Conservation (phyloP, 2,329 filamentous ascomycete genomes). For the Nemania serpens region DNA sequence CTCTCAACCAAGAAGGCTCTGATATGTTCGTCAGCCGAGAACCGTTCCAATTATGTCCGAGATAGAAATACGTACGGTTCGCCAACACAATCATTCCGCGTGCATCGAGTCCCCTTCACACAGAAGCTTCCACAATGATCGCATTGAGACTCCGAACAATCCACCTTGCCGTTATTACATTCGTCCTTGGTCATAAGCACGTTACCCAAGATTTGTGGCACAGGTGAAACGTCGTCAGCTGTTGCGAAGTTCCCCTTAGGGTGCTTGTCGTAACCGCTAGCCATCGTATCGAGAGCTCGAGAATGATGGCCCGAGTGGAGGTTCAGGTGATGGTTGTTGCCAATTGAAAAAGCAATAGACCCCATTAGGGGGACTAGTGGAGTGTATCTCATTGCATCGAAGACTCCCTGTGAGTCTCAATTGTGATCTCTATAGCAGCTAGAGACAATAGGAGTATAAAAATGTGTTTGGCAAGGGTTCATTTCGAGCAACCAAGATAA, state of each 20-base stretch:
- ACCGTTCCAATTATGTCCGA: not conserved
- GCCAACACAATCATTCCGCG: not conserved
- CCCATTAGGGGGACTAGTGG: not conserved
- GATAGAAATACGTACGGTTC: slow-evolving; percentile 1
- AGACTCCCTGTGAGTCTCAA: not conserved
- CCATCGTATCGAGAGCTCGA: not conserved
- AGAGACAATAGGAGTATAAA: not conserved
- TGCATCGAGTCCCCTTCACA: slow-evolving; percentile 8
- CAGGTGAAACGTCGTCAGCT: not conserved
- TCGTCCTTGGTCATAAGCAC: not conserved
- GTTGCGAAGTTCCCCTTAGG: not conserved
- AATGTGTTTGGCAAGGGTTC: too few relatives aligned
- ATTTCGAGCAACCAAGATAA: too few relatives aligned
- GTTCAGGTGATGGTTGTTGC: not conserved
- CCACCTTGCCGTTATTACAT: slow-evolving; percentile 7
- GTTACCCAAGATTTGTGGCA: too few relatives aligned
- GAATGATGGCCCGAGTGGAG: not conserved
- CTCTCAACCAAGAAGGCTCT: slow-evolving; percentile 3
- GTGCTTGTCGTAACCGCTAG: slow-evolving; percentile 8
- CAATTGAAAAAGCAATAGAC: not conserved
- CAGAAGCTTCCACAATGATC: slow-evolving; percentile 8
- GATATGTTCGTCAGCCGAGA: not conserved
- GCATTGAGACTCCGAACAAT: slow-evolving; percentile 1
- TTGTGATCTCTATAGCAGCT: not conserved
- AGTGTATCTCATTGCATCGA: not conserved